Conservation (phyloP, 805 yeast species). For the Candida golubevii region DNA sequence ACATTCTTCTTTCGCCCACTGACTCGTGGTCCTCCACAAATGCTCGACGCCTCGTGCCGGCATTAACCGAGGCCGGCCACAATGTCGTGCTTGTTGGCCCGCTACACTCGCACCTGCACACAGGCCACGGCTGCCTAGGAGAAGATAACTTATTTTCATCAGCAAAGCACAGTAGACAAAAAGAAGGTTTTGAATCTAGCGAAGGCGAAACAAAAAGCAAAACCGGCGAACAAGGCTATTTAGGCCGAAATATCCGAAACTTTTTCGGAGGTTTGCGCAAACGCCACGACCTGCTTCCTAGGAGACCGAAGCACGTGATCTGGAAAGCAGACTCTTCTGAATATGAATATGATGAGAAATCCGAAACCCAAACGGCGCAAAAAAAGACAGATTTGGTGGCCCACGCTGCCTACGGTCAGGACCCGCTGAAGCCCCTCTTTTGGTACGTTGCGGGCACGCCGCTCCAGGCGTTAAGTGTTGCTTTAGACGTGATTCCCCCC, state of each 20-base stretch:
- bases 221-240: slow-evolving; percentile 19
- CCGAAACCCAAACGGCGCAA: neutral
- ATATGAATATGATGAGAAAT: neutral
- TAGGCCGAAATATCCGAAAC: slow-evolving; percentile 17
- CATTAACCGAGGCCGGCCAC: slow-evolving; percentile 28
- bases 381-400: neutral
- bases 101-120: slow-evolving; percentile 9
- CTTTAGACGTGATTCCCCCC: slow-evolving; percentile 25
- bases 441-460: slow-evolving; percentile 35
- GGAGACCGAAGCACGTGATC: slow-evolving; percentile 22
- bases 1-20: slow-evolving; percentile 28
- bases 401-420: slow-evolving; percentile 27
- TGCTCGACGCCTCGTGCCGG: slow-evolving; percentile 25
- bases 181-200: neutral
- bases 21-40: slow-evolving; percentile 39
- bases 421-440: slow-evolving; percentile 26
- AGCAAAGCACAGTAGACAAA: no score
- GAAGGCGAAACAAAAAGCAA: neutral
- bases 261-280: slow-evolving; percentile 21
- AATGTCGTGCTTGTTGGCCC: slow-evolving; percentile 32
- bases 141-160: no score
- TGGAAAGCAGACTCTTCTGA: slow-evolving; percentile 2
- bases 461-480: slow-evolving; percentile 22
- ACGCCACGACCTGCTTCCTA: slow-evolving; percentile 11
- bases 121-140: neutral